Conservation (phyloP, 2,329 filamentous ascomycete species). For the Diaporthe humulicola region DNA sequence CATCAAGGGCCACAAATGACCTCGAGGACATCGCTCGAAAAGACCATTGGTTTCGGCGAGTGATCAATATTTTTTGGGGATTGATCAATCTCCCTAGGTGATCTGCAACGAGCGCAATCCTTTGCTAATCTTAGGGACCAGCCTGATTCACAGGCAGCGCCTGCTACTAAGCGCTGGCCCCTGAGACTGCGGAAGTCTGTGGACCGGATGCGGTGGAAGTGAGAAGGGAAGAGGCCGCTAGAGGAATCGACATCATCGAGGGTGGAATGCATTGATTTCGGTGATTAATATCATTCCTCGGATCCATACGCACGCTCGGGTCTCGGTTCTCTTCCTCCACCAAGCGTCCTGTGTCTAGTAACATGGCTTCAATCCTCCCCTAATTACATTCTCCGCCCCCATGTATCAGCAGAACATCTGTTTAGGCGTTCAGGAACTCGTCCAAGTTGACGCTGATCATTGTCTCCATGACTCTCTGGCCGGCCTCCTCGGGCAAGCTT, state of each 20-base stretch:
- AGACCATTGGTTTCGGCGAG: neutral
- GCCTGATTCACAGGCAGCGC: neutral
- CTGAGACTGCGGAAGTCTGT: neutral
- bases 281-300: neutral
- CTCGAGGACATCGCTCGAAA: neutral
- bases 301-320: neutral
- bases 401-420: too few species aligned
- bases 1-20: neutral
- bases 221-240: neutral
- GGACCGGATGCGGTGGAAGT: neutral
- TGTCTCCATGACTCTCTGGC: neutral
- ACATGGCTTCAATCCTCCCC: neutral
- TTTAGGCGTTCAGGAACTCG: neutral
- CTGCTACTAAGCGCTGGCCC: neutral
- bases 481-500: neutral
- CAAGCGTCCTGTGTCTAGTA: neutral
- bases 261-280: neutral
- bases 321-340: neutral
- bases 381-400: too few species aligned
- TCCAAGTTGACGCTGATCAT: neutral
- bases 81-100: neutral
- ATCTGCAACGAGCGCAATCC: neutral
- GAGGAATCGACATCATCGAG: neutral
- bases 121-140: neutral
- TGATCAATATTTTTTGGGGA: neutral